phyloP scores from a whole-genome alignment of 2,329 filamentous ascomycete genomes.

The Pezicula rhizophila region DNA sequence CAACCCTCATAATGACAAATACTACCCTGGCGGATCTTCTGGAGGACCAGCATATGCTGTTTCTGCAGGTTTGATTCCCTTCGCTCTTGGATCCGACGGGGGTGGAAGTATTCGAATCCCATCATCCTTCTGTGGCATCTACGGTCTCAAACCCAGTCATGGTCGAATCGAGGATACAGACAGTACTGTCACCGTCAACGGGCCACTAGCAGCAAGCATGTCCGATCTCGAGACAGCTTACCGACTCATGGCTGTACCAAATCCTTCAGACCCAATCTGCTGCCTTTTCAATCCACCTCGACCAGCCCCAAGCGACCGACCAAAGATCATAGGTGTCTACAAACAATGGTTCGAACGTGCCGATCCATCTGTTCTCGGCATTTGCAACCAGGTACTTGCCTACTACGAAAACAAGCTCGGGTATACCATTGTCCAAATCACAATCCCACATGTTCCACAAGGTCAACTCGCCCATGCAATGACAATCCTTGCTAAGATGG shows the following conservation, averaged over 20 bases:
- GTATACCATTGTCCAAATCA: slow-evolving; percentile 52
- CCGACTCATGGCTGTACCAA: slow-evolving; percentile 66
- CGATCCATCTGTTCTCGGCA: slow-evolving; percentile 53
- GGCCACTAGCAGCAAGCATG: slow-evolving; percentile 71
- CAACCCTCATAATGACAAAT: slow-evolving; percentile 67
- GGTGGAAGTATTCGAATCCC: slow-evolving; percentile 55
- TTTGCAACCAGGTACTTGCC: slow-evolving; percentile 57
- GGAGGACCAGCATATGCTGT: slow-evolving; percentile 89
- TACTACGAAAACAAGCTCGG: slow-evolving; percentile 45
- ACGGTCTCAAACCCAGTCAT: slow-evolving; percentile 75
- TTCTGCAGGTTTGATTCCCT: slow-evolving; percentile 49
- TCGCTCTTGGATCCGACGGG: slow-evolving; percentile 84
- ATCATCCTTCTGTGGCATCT: slow-evolving; percentile 40
- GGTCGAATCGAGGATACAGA: slow-evolving; percentile 56
- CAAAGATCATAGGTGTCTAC: slow-evolving; percentile 65
- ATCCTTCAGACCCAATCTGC: slow-evolving; percentile 56
- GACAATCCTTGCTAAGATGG: slow-evolving; percentile 69
- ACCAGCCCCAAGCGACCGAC: slow-evolving; percentile 31
- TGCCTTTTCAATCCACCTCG: slow-evolving; percentile 55
- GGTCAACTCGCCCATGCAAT: slow-evolving; percentile 72
- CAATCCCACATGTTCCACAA: slow-evolving; percentile 60
- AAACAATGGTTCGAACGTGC: slow-evolving; percentile 64
- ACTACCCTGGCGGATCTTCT: slow-evolving; percentile 82
- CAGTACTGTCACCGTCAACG: slow-evolving; percentile 55
- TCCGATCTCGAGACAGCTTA: slow-evolving; percentile 79